Conservation (phyloP, 805 yeast genomes). For the Pichia deserticola region DNA sequence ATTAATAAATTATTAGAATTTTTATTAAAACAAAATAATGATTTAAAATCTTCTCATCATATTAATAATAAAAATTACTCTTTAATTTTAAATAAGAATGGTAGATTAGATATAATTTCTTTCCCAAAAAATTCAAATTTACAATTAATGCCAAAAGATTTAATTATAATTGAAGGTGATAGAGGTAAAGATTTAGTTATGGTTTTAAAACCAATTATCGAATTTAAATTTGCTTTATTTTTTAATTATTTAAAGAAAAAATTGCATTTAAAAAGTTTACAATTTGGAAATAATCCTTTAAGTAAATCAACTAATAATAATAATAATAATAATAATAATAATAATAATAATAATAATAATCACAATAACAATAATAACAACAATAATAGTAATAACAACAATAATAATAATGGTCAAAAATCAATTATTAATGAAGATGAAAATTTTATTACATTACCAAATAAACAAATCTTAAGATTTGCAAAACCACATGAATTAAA, state of each 20-base stretch:
- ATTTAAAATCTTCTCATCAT: constrained; percentile 30
- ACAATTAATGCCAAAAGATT: constrained; percentile 48
- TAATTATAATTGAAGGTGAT: constrained; percentile 77
- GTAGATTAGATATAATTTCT: constrained; percentile 58
- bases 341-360: not conserved
- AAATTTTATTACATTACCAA: constrained; percentile 62
- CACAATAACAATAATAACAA: constrained; percentile 20
- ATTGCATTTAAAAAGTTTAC: constrained; percentile 52
- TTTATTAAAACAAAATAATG: constrained; percentile 38
- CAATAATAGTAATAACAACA: constrained; percentile 10
- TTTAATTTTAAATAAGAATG: constrained; percentile 30
- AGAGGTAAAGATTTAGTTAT: constrained; percentile 74
- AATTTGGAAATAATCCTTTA: constrained; percentile 26
- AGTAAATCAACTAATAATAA: constrained; percentile 2
- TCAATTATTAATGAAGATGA: constrained; percentile 45
- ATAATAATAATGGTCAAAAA: constrained; percentile 14
- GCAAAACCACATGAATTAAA: constrained; percentile 66
- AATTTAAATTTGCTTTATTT: constrained; percentile 57
- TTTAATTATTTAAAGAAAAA: constrained; percentile 69
- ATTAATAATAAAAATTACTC: constrained; percentile 29
- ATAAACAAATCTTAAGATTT: constrained; percentile 69
- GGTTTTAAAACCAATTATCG: constrained; percentile 59
- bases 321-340: constrained; percentile 1
- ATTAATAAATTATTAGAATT: constrained; percentile 30
- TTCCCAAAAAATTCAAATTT: constrained; percentile 60